These are phyloP conservation scores for Dactylonectria estremocensis DNA, from an alignment of 2,329 filamentous ascomycete genomes.

Conservation along the genomic window DNA sequence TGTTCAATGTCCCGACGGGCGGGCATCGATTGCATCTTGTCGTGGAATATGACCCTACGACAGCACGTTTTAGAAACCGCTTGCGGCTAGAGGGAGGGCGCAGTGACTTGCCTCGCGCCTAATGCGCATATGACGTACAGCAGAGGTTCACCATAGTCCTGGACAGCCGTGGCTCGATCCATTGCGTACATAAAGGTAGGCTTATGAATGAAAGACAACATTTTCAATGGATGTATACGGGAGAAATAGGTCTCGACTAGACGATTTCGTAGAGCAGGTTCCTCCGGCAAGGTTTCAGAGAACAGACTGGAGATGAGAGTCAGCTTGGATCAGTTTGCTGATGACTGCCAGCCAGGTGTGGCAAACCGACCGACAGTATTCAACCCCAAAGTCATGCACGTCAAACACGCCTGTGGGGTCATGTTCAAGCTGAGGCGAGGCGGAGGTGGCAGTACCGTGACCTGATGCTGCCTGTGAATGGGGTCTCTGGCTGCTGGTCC, in stretches of 20 bases:
- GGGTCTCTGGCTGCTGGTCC: too few species aligned
- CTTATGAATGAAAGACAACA: slow-evolving; percentile 44
- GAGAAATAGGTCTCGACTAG: slow-evolving; percentile 41
- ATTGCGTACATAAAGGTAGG: slow-evolving; percentile 45
- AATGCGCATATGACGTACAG: slow-evolving; percentile 47
- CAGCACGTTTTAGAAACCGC: too few species aligned
- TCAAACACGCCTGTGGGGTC: too few species aligned
- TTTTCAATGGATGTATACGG: slow-evolving; percentile 43
- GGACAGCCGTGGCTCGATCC: slow-evolving; percentile 36
- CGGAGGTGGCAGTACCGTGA: too few species aligned
- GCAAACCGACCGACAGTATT: too few species aligned
- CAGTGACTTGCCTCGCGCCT: slow-evolving; percentile 17
- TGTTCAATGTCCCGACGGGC: too few species aligned
- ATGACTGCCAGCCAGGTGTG: not conserved
- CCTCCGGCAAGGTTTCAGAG: slow-evolving; percentile 7
- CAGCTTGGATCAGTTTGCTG: not conserved
- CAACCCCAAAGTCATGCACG: too few species aligned
- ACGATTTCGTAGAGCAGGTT: not conserved
- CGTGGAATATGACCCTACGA: too few species aligned
- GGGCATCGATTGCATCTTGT: too few species aligned
- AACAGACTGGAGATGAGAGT: slow-evolving; percentile 6
- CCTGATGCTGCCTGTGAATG: too few species aligned
- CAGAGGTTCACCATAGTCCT: slow-evolving; percentile 43
- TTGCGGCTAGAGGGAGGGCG: not conserved
- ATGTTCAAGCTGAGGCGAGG: too few species aligned